Percentiles rank a stretch among this genome's conserved stretches.
phyloP scores from a whole-genome alignment of 2,329 filamentous ascomycete species.

The Phaeosphaeria sp. region DNA sequence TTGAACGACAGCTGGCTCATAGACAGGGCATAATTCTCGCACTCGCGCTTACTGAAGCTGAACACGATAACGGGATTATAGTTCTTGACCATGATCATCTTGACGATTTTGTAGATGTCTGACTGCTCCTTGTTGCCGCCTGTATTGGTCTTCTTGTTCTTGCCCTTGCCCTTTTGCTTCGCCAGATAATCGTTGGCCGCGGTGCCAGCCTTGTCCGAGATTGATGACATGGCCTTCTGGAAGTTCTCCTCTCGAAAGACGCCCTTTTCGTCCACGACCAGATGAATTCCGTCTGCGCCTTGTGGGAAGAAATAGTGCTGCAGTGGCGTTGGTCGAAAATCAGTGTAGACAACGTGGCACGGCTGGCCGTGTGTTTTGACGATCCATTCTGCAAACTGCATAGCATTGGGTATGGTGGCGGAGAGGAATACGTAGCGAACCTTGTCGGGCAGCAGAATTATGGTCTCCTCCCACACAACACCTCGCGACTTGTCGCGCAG shows the following conservation, averaged over 20 bases:
- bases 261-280: constrained; percentile 96
- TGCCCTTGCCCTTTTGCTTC: constrained; percentile 84
- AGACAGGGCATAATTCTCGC: constrained; percentile 85
- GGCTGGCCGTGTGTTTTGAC: constrained; percentile 97
- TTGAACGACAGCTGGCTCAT: constrained; percentile 93
- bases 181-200: constrained; percentile 81
- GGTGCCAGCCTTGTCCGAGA: constrained; percentile 85
- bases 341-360: constrained; percentile 98
- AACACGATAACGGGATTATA: constrained; percentile 99
- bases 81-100: constrained; percentile 98
- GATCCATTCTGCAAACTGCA: constrained; percentile 99
- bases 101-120: constrained; percentile 97
- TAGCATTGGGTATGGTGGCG: constrained; percentile 96
- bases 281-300: constrained; percentile 88
- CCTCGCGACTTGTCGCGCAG: constrained; percentile 92
- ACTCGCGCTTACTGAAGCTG: constrained; percentile 98
- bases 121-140: constrained; percentile 70
- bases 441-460: constrained; percentile 97
- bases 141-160: constrained; percentile 90
- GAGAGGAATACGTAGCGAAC: constrained; percentile 98
- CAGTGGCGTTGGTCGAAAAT: constrained; percentile 93
- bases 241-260: constrained; percentile 97
- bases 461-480: constrained; percentile 99
- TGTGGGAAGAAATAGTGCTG: constrained; percentile 98
- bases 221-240: constrained; percentile 89